Evolutionary conservation across 2,329 filamentous ascomycete genomes (phyloP), one percentile per base, ranked within the genome.

Genomic region (Leptographium procerum): DNA sequence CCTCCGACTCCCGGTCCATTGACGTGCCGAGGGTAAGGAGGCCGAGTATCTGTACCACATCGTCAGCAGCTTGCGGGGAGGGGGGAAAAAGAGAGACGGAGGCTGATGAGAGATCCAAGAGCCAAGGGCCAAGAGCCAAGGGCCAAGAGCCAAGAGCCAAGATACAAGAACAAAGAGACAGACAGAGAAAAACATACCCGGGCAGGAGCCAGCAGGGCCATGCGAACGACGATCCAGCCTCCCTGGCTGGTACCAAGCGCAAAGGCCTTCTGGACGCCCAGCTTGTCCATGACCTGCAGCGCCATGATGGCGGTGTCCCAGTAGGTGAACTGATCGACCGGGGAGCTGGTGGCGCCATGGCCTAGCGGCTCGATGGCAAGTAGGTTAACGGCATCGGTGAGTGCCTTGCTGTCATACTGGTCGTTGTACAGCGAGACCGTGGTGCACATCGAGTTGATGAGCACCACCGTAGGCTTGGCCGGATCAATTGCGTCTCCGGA

Each of bases 271-370:
- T 69, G 52, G 29, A 81, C 70, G 2, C 71, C 70, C 3, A 81
- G 70, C 3, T 71, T 71, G 34, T 81, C 75, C 72, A 84, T 71
- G 2, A 80, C 78, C 68, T 84, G 79, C 14, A 82, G 67, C 9
- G 75, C 74, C 75, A 84, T 76, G 60, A 73, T 68, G 48, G 78
- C 78, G 3, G 77, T 69, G 65, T 81, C 78, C 78, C 78, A 81
- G 69, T 79, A 80, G 2, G 76, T 81, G 64, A 78, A 81, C 59
- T 78, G 75, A 64, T 79, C 76, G 56, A 78, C 61, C 28, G 65
- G 54, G 52, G 63, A 68, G 53, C 66, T 68, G 1, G 76, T 79
- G 22, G 71, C 66, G 59, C 77, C 77, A 62, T 79, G 76, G 48
- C 77, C 77, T 1, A 79, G 71, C 3, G 74, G 75, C 66, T 79